These are phyloP conservation scores for Tuber umbilicatum DNA, from an alignment of 495 filamentous ascomycete genomes.

Conservation along the genomic window DNA sequence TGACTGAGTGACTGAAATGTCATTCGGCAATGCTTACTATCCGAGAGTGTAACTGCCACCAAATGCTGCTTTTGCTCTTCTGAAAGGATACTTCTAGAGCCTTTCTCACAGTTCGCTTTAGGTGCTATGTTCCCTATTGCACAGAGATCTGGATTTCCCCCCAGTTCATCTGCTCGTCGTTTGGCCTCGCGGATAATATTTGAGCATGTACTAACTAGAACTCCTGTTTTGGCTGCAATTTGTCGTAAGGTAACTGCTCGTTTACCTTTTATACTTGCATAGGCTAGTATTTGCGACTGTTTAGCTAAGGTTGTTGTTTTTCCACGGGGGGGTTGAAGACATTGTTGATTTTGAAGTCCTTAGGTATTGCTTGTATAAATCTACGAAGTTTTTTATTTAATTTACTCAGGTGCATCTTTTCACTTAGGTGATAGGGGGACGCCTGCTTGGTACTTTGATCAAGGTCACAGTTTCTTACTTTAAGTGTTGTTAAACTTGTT, in stretches of 20 bases:
- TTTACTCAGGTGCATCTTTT: too few species aligned
- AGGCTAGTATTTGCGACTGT: too few species aligned
- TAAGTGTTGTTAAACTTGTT: neutral
- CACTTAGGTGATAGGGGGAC: neutral
- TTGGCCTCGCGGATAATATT: neutral
- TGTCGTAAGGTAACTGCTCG: neutral
- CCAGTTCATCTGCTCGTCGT: neutral
- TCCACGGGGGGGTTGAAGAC: too few species aligned
- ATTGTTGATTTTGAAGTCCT: too few species aligned
- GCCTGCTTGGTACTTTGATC: neutral
- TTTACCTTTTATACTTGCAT: neutral
- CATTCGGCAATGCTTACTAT: neutral
- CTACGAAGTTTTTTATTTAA: too few species aligned
- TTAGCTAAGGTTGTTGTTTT: too few species aligned
- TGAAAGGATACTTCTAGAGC: neutral
- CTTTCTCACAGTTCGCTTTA: neutral
- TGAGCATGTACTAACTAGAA: neutral
- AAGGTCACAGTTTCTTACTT: neutral
- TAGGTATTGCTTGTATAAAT: too few species aligned
- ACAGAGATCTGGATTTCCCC: neutral
- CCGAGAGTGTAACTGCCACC: neutral
- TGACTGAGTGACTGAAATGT: neutral
- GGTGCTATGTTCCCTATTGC: neutral
- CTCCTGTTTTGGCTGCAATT: neutral
- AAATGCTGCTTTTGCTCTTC: neutral